Percentiles rank a stretch among this genome's conserved stretches.
phyloP scores from a whole-genome alignment of 192 early-diverging fungal species.

The Mortierella claussenii region DNA sequence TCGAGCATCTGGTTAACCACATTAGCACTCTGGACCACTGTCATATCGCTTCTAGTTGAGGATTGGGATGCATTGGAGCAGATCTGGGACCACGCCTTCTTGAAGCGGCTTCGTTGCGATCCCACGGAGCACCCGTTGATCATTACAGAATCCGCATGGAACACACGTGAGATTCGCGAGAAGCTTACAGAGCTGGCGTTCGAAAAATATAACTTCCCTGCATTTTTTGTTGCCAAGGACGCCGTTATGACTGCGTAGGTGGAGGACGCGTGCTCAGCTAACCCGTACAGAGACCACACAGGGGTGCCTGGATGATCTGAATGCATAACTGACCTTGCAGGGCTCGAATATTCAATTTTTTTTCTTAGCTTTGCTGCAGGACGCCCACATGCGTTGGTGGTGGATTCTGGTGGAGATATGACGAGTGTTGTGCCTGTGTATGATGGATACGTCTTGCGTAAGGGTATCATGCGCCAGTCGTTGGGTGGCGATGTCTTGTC shows the following conservation, averaged over 20 bases:
- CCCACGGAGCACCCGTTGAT: conserved; percentile 92
- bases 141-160: conserved; percentile 94
- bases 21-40: background rate
- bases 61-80: conserved; percentile 96
- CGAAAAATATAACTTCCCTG: conserved; percentile 91
- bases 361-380: conserved; percentile 86
- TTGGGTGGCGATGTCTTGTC: conserved; percentile 89
- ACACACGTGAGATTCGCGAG: conserved; percentile 82
- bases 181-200: conserved; percentile 94
- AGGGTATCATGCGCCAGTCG: conserved; percentile 77
- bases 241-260: conserved; percentile 92
- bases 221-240: conserved; percentile 92
- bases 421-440: conserved; percentile 96
- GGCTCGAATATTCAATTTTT: background rate
- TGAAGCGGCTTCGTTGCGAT: conserved; percentile 74
- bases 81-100: conserved; percentile 90
- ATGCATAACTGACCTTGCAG: background rate
- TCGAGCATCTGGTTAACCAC: too few relatives aligned
- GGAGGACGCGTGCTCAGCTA: too few relatives aligned
- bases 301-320: background rate
- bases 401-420: conserved; percentile 90
- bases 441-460: conserved; percentile 96
- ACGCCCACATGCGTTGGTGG: conserved; percentile 84
- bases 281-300: too few relatives aligned
- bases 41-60: conserved; percentile 65